A percentile compares a stretch with the other conserved stretches of the same genome.
These are phyloP conservation scores for Penicillium tannophilum DNA, from an alignment of 495 filamentous ascomycete genomes.

Conservation along the genomic window DNA sequence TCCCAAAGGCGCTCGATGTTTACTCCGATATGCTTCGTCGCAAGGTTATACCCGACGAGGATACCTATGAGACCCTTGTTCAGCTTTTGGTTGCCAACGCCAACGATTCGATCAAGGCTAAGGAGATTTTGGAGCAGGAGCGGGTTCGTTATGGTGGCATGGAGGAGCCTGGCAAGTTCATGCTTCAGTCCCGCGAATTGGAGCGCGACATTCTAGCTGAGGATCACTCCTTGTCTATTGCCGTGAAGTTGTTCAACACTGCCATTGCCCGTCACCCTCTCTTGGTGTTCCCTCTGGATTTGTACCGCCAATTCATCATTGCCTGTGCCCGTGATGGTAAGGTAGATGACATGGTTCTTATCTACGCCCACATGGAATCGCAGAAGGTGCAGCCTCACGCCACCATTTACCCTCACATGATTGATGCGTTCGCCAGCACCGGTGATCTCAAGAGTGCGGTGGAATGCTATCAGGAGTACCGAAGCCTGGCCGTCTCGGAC, in stretches of 20 bases:
- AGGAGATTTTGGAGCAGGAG: conserved; percentile 72
- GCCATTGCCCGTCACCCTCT: conserved; percentile 57
- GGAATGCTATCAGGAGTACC: conserved; percentile 95
- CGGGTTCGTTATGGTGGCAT: conserved; percentile 78
- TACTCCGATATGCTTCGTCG: conserved; percentile 95
- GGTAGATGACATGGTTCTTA: conserved; percentile 81
- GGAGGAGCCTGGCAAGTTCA: conserved; percentile 83
- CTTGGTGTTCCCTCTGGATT: conserved; percentile 65
- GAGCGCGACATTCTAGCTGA: conserved; percentile 81
- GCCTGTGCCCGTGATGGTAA: conserved; percentile 80
- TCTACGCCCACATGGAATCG: conserved; percentile 88
- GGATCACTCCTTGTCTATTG: conserved; percentile 81
- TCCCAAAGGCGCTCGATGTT: conserved; percentile 88
- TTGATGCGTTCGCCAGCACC: conserved; percentile 78
- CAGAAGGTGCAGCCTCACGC: conserved; percentile 70
- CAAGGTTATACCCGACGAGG: conserved; percentile 75
- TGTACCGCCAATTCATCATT: conserved; percentile 78
- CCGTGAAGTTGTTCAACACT: conserved; percentile 79
- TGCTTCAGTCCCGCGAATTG: conserved; percentile 83
- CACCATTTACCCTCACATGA: conserved; percentile 87
- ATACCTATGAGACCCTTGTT: conserved; percentile 85
- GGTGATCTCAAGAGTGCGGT: conserved; percentile 87
- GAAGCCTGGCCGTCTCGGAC: conserved; percentile 74
- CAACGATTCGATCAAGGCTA: conserved; percentile 68
- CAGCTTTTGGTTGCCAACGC: conserved; percentile 77